Conservation (phyloP, 139 green algal species). For the Chlamydomonas sphaeroides region DNA sequence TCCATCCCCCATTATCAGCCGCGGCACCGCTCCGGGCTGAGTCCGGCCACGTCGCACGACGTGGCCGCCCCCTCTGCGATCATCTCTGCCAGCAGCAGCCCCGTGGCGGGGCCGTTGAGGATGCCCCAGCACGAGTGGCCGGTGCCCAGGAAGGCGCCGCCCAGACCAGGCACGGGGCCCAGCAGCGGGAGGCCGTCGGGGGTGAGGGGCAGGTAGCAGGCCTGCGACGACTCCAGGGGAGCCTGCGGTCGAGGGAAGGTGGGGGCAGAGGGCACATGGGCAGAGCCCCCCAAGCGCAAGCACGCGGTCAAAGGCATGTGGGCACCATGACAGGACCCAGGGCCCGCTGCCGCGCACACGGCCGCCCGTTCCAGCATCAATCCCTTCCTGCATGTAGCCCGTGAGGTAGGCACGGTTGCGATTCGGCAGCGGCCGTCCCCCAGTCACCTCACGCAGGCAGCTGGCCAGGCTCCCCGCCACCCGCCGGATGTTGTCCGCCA, state of each 20-base stretch:
- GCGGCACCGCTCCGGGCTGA: conserved; percentile 59
- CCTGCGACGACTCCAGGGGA: conserved; percentile 52
- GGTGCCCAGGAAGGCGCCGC: conserved; percentile 61
- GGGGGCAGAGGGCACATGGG: no score
- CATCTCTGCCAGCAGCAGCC: conserved; percentile 75
- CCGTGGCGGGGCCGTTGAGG: conserved; percentile 83
- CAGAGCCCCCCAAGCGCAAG: no score
- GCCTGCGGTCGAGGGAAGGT: conserved; percentile 6
- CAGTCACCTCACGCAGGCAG: conserved; percentile 20
- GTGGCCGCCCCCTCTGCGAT: conserved; percentile 50
- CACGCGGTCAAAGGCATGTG: no score
- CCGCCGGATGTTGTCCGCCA: conserved; percentile 29
- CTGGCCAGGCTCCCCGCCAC: conserved; percentile 30
- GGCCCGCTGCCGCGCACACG: no score
- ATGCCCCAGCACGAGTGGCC: conserved; percentile 86
- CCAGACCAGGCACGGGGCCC: conserved; percentile 47
- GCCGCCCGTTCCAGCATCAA: no score
- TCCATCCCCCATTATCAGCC: no score
- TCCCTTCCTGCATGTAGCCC: no score
- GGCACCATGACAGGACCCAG: no score
- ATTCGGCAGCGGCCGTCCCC: no score
- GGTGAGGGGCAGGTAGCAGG: conserved; percentile 79
- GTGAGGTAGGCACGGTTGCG: no score
- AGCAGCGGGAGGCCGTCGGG: conserved; percentile 74
- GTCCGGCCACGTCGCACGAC: conserved; percentile 43